Conservation (phyloP, 345 rosid genomes). For the Aquilaria yunnanensis region DNA sequence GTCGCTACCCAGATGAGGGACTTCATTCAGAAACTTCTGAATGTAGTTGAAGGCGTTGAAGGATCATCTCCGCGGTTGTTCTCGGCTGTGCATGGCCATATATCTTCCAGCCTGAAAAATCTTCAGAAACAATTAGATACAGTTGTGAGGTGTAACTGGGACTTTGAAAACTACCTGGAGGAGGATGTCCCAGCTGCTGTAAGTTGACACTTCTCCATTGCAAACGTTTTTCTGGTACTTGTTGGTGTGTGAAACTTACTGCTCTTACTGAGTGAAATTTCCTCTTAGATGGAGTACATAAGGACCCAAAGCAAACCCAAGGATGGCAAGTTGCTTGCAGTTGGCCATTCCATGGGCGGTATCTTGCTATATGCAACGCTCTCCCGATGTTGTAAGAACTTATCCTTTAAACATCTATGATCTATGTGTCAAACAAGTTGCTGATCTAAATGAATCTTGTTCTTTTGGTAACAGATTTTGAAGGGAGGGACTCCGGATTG, state of each 20-base stretch:
- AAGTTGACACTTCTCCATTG: constrained; percentile 43
- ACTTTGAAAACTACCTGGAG: constrained; percentile 68
- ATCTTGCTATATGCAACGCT: constrained; percentile 70
- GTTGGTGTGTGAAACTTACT: background rate
- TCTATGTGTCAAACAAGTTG: background rate
- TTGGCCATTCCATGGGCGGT: constrained; percentile 98
- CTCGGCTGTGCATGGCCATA: constrained; percentile 27
- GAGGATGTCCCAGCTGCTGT: constrained; percentile 84
- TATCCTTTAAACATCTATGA: background rate
- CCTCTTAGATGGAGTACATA: constrained; percentile 64
- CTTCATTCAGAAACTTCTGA: no score
- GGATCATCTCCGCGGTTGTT: constrained; percentile 17
- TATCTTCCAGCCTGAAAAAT: constrained; percentile 37
- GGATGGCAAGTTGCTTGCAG: constrained; percentile 60
- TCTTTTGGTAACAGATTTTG: constrained; percentile 28
- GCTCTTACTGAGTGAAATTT: background rate
- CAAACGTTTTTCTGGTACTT: background rate
- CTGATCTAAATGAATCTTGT: background rate
- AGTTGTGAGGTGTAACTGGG: constrained; percentile 62
- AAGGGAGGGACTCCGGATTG: constrained; percentile 58
- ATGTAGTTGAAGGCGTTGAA: constrained; percentile 20
- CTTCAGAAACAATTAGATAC: constrained; percentile 43
- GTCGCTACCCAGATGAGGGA: no score
- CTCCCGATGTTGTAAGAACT: constrained; percentile 45
- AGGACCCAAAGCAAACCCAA: constrained; percentile 43